A percentile compares a stretch with the other conserved stretches of the same genome.
phyloP scores from a whole-genome alignment of 1,284 basidiomycete genomes.

The Flammula alnicola region DNA sequence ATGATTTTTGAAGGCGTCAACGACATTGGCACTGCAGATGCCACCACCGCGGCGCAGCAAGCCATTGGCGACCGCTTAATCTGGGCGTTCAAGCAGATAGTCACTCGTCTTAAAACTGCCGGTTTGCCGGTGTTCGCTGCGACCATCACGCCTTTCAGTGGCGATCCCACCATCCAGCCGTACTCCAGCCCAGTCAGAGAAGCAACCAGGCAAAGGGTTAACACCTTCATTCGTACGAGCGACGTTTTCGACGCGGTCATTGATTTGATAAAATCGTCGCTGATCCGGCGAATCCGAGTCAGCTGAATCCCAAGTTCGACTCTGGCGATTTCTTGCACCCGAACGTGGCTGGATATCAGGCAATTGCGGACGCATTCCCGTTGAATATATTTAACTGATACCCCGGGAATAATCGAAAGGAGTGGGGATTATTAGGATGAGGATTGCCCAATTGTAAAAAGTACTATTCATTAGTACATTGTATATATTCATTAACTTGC shows the following conservation, averaged over 20 bases:
- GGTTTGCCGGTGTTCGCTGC: constrained; percentile 51
- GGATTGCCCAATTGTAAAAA: not conserved
- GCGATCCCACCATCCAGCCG: constrained; percentile 37
- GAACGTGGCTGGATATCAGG: constrained; percentile 49
- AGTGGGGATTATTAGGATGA: not conserved
- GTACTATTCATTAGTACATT: not conserved
- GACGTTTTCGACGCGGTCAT: constrained; percentile 50
- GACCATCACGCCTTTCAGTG: constrained; percentile 55
- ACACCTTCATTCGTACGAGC: constrained; percentile 46
- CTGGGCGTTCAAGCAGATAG: constrained; percentile 49
- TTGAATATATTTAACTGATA: constrained; percentile 37
- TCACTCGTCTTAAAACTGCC: constrained; percentile 43
- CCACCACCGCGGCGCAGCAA: constrained; percentile 40
- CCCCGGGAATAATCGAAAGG: not conserved
- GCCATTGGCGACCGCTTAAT: constrained; percentile 46
- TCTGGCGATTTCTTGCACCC: constrained; percentile 53
- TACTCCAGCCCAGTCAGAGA: constrained; percentile 46
- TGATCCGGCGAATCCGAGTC: constrained; percentile 42
- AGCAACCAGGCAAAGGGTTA: constrained; percentile 45
- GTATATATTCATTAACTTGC: no score
- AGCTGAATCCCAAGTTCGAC: constrained; percentile 43
- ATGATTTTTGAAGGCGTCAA: constrained; percentile 61
- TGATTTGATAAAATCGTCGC: constrained; percentile 49
- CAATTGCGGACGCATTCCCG: constrained; percentile 46
- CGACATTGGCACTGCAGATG: constrained; percentile 49